These are phyloP conservation scores for Spinacia oleracea DNA, from an alignment of 179 eudicot genomes.

Conservation along the genomic window DNA sequence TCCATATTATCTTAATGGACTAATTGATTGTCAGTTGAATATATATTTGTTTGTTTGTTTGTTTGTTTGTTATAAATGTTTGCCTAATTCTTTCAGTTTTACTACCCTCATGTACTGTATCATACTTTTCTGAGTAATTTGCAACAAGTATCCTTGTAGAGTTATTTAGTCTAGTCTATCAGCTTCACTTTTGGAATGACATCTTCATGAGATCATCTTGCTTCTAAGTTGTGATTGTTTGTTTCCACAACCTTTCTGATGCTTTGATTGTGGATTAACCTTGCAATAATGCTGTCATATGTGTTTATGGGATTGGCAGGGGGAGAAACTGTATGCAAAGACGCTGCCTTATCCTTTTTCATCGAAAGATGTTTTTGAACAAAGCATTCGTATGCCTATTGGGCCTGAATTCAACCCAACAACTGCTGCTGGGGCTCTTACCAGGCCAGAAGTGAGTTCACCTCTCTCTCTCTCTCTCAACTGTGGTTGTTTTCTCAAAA, in stretches of 20 bases:
- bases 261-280: neutral
- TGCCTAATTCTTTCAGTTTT: too few relatives aligned
- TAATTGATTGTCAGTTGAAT: too few relatives aligned
- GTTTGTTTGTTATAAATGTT: too few relatives aligned
- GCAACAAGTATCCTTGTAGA: too few relatives aligned
- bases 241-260: neutral
- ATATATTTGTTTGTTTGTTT: too few relatives aligned
- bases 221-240: neutral
- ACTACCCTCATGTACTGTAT: too few relatives aligned
- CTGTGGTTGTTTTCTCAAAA: too few relatives aligned
- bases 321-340: constrained; percentile 66
- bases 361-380: constrained; percentile 68
- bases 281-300: constrained; percentile 6
- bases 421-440: constrained; percentile 63
- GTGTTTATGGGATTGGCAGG: constrained; percentile 46
- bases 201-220: neutral
- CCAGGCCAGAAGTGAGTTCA: constrained; percentile 71
- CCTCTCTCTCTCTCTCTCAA: constrained; percentile 3
- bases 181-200: neutral
- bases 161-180: too few relatives aligned
- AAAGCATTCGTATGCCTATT: constrained; percentile 82
- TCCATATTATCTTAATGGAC: neutral
- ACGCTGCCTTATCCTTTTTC: constrained; percentile 78
- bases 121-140: too few relatives aligned
- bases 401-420: constrained; percentile 93